Conservation (phyloP, 208 protist genomes). For the Angomonas ambiguus region DNA sequence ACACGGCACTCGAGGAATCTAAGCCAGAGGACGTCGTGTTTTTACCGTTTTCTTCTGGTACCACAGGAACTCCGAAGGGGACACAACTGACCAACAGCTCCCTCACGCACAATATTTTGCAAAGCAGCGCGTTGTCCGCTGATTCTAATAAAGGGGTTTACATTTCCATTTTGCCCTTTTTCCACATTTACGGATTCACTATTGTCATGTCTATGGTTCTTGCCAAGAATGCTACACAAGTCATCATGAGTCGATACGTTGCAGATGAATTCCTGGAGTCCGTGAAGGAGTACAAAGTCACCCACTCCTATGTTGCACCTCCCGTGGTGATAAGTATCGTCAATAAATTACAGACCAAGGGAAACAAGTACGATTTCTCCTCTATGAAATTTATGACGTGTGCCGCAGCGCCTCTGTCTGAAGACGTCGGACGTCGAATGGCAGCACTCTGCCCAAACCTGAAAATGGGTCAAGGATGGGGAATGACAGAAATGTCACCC, state of each 20-base stretch:
- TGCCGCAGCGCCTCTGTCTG: slow-evolving; percentile 59
- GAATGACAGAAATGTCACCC: slow-evolving; percentile 78
- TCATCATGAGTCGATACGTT: slow-evolving; percentile 56
- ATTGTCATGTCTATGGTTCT: slow-evolving; percentile 30
- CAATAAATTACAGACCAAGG: slow-evolving; percentile 42
- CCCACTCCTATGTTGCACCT: slow-evolving; percentile 57
- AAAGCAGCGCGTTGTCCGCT: slow-evolving; percentile 15
- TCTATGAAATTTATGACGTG: slow-evolving; percentile 17
- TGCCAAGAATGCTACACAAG: slow-evolving; percentile 19
- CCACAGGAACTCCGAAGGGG: slow-evolving; percentile 41
- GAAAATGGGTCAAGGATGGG: slow-evolving; percentile 29
- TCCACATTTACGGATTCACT: slow-evolving; percentile 83
- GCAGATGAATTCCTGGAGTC: slow-evolving; percentile 32
- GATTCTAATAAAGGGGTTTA: slow-evolving; percentile 22
- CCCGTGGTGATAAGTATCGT: slow-evolving; percentile 66
- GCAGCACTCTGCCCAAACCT: not conserved
- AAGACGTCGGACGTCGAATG: slow-evolving; percentile 22
- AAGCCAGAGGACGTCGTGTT: slow-evolving; percentile 15
- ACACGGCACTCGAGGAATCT: slow-evolving; percentile 5
- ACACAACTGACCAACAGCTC: slow-evolving; percentile 35
- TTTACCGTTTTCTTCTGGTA: slow-evolving; percentile 24
- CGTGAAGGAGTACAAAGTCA: slow-evolving; percentile 51
- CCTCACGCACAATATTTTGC: slow-evolving; percentile 26
- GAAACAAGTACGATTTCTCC: slow-evolving; percentile 25
- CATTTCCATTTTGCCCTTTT: slow-evolving; percentile 65